These are phyloP conservation scores for Mortierella sp. DNA, from an alignment of 371 early-diverging fungal genomes.

Conservation along the genomic window DNA sequence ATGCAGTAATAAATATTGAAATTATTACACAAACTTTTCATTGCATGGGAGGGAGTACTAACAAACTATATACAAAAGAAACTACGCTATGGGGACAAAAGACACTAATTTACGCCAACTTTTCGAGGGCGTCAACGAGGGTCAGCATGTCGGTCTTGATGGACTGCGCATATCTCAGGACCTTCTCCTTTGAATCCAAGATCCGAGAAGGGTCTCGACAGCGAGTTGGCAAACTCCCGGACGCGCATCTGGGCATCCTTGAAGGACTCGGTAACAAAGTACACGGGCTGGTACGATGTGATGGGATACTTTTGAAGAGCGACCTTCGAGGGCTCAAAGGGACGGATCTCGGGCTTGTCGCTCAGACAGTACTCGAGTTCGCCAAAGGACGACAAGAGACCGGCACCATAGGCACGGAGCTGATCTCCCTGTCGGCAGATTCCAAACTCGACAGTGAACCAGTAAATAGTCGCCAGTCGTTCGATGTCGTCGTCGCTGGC, in stretches of 20 bases:
- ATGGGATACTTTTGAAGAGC: conserved; percentile 91
- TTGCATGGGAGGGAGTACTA: neutral
- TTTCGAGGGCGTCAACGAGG: conserved; percentile 77
- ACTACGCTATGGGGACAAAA: neutral
- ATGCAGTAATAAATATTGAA: neutral
- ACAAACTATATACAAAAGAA: conserved; percentile 2
- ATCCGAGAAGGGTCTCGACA: conserved; percentile 92
- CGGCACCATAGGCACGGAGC: conserved; percentile 94
- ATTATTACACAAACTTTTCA: neutral
- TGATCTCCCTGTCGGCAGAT: conserved; percentile 85
- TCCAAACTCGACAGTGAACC: conserved; percentile 98
- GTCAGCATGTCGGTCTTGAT: conserved; percentile 82
- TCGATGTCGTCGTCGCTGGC: conserved; percentile 93
- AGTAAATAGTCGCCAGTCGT: conserved; percentile 91
- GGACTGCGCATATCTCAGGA: conserved; percentile 80
- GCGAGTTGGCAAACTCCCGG: conserved; percentile 83
- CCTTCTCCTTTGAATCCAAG: conserved; percentile 85
- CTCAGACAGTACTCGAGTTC: conserved; percentile 90
- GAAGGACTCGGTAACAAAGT: conserved; percentile 96
- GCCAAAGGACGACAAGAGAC: conserved; percentile 93
- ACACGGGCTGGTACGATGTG: conserved; percentile 95
- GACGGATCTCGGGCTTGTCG: conserved; percentile 83
- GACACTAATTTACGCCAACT: conserved; percentile 36
- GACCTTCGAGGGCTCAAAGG: conserved; percentile 89
- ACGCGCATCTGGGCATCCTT: conserved; percentile 92